Conservation (phyloP, 2,329 filamentous ascomycete genomes). For the Monilinia aucupariae region DNA sequence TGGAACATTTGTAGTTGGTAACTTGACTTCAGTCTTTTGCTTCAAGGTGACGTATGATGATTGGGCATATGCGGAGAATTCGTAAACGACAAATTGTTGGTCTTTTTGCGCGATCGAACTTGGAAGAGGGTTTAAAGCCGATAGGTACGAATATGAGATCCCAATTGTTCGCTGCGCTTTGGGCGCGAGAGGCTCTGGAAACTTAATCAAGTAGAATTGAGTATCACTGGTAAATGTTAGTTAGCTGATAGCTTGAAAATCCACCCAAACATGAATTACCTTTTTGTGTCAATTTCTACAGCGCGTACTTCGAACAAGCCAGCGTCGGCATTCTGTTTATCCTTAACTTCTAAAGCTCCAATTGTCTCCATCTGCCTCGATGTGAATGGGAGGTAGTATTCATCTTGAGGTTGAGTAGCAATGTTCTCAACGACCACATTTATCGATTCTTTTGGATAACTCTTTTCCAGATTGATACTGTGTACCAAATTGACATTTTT, state of each 20-base stretch:
- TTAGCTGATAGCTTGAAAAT: constrained; percentile 23
- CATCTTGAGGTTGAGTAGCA: constrained; percentile 68
- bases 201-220: constrained; percentile 79
- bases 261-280: constrained; percentile 36
- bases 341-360: constrained; percentile 84
- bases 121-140: constrained; percentile 74
- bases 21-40: constrained; percentile 97
- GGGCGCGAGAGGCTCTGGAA: constrained; percentile 70
- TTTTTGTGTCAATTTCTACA: constrained; percentile 59
- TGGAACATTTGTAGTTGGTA: constrained; percentile 69
- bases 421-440: constrained; percentile 94
- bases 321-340: constrained; percentile 72
- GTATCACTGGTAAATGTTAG: constrained; percentile 48
- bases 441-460: constrained; percentile 81
- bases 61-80: constrained; percentile 77
- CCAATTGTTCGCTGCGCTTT: constrained; percentile 77
- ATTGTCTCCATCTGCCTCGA: constrained; percentile 67
- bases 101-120: constrained; percentile 77
- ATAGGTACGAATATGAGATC: constrained; percentile 78
- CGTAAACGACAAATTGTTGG: constrained; percentile 79
- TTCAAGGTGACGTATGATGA: constrained; percentile 82
- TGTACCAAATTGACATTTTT: constrained; percentile 90
- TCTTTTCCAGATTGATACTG: constrained; percentile 87
- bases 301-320: constrained; percentile 64
- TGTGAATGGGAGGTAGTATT: constrained; percentile 89